A percentile compares a stretch with the other conserved stretches of the same genome.
phyloP scores from a whole-genome alignment of 2,329 filamentous ascomycete species.

The Beauveria medogensis region DNA sequence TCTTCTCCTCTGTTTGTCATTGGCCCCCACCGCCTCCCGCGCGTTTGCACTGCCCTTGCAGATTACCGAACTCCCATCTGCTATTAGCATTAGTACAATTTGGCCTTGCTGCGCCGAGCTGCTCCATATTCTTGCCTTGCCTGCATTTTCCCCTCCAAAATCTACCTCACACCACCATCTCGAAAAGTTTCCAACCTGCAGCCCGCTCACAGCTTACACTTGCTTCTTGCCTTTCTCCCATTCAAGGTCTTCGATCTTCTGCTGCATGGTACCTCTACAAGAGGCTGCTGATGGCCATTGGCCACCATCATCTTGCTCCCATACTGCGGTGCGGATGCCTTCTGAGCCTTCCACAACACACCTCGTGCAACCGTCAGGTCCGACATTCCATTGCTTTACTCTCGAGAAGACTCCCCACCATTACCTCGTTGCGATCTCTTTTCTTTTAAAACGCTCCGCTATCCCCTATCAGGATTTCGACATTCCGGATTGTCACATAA shows the following conservation, averaged over 20 bases:
- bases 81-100: background rate
- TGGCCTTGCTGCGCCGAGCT: background rate
- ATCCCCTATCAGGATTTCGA: background rate
- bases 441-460: background rate
- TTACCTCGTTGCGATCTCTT: background rate
- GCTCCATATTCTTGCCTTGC: constrained; percentile 2
- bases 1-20: constrained; percentile 3
- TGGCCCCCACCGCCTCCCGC: constrained; percentile 5
- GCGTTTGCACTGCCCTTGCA: constrained; percentile 5
- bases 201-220: background rate
- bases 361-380: background rate
- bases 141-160: background rate
- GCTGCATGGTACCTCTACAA: background rate
- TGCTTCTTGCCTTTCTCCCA: background rate
- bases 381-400: background rate
- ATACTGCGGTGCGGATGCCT: background rate
- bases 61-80: constrained; percentile 8
- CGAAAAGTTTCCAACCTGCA: background rate
- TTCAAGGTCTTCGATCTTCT: background rate
- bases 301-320: background rate
- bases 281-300: background rate
- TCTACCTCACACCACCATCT: background rate
- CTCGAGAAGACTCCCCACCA: background rate
- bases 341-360: background rate
- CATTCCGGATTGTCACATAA: background rate